Conservation (phyloP, 2,329 filamentous ascomycete genomes). For the Plectosphaerella cucumerina region DNA sequence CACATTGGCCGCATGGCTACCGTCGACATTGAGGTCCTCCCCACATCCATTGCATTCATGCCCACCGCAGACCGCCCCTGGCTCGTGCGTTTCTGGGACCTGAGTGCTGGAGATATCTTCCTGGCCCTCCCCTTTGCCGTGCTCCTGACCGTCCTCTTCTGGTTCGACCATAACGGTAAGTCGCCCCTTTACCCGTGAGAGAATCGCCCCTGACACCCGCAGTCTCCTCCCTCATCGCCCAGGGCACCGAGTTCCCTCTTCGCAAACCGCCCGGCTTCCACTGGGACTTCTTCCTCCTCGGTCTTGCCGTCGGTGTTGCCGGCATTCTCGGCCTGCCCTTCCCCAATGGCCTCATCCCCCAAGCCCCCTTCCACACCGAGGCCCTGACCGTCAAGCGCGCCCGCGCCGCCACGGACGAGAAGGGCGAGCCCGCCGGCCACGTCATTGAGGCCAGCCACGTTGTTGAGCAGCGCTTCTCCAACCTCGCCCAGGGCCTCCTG, state of each 20-base stretch:
- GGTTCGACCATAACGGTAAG: conserved; percentile 82
- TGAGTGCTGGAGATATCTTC: conserved; percentile 70
- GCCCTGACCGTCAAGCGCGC: conserved; percentile 65
- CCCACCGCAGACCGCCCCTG: conserved; percentile 71
- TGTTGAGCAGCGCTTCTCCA: conserved; percentile 75
- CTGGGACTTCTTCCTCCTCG: conserved; percentile 80
- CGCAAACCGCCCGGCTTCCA: conserved; percentile 80
- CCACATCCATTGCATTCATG: conserved; percentile 72
- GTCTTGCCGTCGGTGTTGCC: conserved; percentile 70
- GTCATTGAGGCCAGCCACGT: conserved; percentile 53
- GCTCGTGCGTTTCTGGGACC: conserved; percentile 80
- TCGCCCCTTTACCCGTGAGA: not conserved
- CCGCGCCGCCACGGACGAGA: conserved; percentile 48
- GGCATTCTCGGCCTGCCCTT: conserved; percentile 75
- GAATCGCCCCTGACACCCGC: conserved; percentile 1
- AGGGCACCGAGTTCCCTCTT: conserved; percentile 78
- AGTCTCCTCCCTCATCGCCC: conserved; percentile 79
- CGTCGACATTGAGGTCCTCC: conserved; percentile 66
- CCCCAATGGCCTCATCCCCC: conserved; percentile 78
- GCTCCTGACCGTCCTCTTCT: conserved; percentile 79
- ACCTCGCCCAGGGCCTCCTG: conserved; percentile 72
- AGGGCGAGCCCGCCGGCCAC: conserved; percentile 51
- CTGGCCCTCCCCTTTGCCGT: conserved; percentile 83
- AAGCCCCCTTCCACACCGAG: conserved; percentile 78
- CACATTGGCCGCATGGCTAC: conserved; percentile 78